These are phyloP conservation scores for Phlebiopsis flavidoalba DNA, from an alignment of 768 basidiomycete species.

Conservation along the genomic window DNA sequence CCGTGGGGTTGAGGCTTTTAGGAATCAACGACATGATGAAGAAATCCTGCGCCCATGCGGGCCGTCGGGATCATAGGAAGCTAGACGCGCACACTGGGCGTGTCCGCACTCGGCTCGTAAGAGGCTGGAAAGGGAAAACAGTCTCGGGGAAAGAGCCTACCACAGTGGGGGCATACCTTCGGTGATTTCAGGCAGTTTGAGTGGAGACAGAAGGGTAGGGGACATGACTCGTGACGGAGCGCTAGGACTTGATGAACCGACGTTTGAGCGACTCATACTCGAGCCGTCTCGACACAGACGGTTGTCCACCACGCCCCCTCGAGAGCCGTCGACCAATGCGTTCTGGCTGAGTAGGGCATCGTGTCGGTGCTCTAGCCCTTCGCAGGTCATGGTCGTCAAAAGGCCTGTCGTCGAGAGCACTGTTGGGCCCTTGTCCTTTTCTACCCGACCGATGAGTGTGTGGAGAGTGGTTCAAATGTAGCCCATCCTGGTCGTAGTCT, in stretches of 20 bases:
- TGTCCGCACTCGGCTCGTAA: conserved; percentile 46
- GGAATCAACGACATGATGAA: conserved; percentile 77
- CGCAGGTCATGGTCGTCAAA: conserved; percentile 32
- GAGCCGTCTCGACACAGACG: conserved; percentile 41
- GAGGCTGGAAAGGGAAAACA: conserved; percentile 51
- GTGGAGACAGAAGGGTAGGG: conserved; percentile 7
- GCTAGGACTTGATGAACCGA: too few species aligned
- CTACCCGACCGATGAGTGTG: conserved; percentile 53
- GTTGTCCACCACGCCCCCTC: conserved; percentile 42
- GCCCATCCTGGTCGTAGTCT: conserved; percentile 51
- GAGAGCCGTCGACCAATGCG: conserved; percentile 46
- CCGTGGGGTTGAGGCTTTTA: too few species aligned
- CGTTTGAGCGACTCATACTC: conserved; percentile 66
- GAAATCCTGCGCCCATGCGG: conserved; percentile 38
- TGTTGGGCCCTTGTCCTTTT: conserved; percentile 12
- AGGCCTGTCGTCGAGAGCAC: conserved; percentile 18
- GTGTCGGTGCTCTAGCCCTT: conserved; percentile 40
- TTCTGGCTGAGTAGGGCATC: conserved; percentile 43
- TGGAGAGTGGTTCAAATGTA: conserved; percentile 56
- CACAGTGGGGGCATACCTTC: conserved; percentile 54
- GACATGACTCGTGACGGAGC: conserved; percentile 31
- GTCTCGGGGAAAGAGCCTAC: conserved; percentile 65
- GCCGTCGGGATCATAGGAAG: conserved; percentile 55
- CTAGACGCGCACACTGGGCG: conserved; percentile 61
- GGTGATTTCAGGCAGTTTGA: conserved; percentile 27